Conservation (phyloP, 768 basidiomycete species). For the Tylopilus sp. region DNA sequence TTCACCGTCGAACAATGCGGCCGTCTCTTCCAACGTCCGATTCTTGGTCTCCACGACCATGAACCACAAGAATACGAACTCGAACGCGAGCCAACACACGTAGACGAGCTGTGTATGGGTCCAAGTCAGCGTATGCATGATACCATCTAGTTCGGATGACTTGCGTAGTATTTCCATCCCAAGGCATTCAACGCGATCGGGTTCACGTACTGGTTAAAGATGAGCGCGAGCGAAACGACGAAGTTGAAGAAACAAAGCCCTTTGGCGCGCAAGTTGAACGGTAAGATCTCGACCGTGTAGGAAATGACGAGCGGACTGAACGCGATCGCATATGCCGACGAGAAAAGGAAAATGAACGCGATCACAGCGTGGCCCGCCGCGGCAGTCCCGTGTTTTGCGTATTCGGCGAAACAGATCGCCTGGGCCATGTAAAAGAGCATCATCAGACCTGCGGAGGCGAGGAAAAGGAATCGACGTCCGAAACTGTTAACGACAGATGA, state of each 20-base stretch:
- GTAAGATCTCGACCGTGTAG: constrained; percentile 75
- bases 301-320: constrained; percentile 70
- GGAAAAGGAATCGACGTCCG: constrained; percentile 65
- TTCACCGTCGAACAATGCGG: constrained; percentile 69
- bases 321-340: constrained; percentile 58
- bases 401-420: constrained; percentile 62
- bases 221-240: constrained; percentile 58
- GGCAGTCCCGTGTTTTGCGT: constrained; percentile 38
- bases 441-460: constrained; percentile 58
- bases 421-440: constrained; percentile 62
- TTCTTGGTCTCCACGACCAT: constrained; percentile 22
- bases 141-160: not conserved
- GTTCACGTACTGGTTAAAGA: constrained; percentile 80
- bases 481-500: constrained; percentile 48
- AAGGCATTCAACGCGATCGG: constrained; percentile 61
- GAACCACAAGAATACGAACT: constrained; percentile 13
- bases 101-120: constrained; percentile 19
- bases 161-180: constrained; percentile 47
- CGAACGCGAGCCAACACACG: constrained; percentile 18
- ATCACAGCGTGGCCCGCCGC: constrained; percentile 48
- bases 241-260: constrained; percentile 77
- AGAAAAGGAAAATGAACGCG: constrained; percentile 57
- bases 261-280: constrained; percentile 75
- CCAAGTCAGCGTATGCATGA: not conserved
- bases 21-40: constrained; percentile 69